Percentiles rank a stretch among this genome's conserved stretches.
Conservation (phyloP, 1,284 basidiomycete species). For the Chalciporus piperatoides region DNA sequence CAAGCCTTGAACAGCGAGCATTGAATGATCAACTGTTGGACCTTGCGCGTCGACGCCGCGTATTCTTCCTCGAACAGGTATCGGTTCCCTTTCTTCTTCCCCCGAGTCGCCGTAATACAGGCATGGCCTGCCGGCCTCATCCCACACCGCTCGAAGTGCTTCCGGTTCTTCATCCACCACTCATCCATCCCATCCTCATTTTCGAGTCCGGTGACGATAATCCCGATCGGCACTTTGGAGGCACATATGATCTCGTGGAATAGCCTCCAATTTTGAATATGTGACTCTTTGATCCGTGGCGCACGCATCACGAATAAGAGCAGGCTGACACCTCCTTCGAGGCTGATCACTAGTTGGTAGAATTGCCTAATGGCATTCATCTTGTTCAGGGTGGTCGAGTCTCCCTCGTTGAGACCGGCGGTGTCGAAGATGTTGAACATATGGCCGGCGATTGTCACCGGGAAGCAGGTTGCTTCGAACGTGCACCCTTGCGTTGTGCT, state of each 20-base stretch:
- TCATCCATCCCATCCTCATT: background rate
- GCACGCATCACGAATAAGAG: conserved; percentile 5
- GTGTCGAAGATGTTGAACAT: conserved; percentile 8
- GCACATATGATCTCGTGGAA: background rate
- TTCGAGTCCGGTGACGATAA: conserved; percentile 4
- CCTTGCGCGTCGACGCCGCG: conserved; percentile 1
- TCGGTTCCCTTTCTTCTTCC: background rate
- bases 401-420: conserved; percentile 11
- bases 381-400: background rate
- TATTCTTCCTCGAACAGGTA: conserved; percentile 6
- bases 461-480: background rate
- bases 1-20: background rate
- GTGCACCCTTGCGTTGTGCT: conserved; percentile 6
- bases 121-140: background rate
- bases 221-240: background rate
- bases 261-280: background rate
- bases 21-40: background rate
- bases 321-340: conserved; percentile 6
- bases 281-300: background rate
- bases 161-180: background rate
- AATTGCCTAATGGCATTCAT: background rate
- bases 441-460: background rate
- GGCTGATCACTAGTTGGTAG: conserved; percentile 2
- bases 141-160: background rate
- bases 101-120: background rate